Percentiles rank a stretch among this genome's conserved stretches.
phyloP scores from a whole-genome alignment of 805 yeast genomes.

The Ogataea nonfermentans region DNA sequence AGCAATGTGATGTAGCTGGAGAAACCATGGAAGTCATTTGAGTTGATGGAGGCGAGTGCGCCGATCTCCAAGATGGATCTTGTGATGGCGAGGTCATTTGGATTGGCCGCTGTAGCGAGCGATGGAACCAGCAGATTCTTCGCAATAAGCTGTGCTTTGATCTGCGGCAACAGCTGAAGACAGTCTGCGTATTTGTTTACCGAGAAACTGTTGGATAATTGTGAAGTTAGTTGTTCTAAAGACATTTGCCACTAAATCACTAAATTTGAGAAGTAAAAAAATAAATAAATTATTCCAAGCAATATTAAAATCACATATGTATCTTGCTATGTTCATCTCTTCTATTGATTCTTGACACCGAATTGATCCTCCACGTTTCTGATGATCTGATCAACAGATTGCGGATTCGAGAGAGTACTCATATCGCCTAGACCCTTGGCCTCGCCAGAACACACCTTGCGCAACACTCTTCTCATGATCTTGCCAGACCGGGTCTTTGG shows the following conservation, averaged over 20 bases:
- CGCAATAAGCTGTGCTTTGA: constrained; percentile 78
- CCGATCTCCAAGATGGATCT: constrained; percentile 86
- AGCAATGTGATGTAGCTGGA: constrained; percentile 72
- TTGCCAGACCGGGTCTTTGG: constrained; percentile 99
- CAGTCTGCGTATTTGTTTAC: constrained; percentile 61
- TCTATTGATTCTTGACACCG: constrained; percentile 33
- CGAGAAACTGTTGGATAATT: constrained; percentile 64
- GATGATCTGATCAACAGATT: constrained; percentile 75
- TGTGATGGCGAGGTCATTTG: constrained; percentile 72
- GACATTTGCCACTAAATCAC: constrained; percentile 40
- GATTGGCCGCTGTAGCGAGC: constrained; percentile 38
- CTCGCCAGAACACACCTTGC: constrained; percentile 90
- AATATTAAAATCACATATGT: constrained; percentile 1
- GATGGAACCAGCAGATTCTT: constrained; percentile 73
- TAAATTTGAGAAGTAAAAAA: not conserved
- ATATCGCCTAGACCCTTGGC: constrained; percentile 91
- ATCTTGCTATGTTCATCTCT: constrained; percentile 1
- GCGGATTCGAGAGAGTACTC: constrained; percentile 85
- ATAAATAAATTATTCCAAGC: not conserved
- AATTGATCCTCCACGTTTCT: constrained; percentile 54
- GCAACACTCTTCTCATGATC: constrained; percentile 95
- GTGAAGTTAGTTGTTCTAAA: constrained; percentile 65
- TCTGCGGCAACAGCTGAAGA: constrained; percentile 58
- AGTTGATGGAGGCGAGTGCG: constrained; percentile 72
- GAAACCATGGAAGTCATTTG: constrained; percentile 60